Conservation (phyloP, 2,329 filamentous ascomycete species). For the Trichoderma atroviride region DNA sequence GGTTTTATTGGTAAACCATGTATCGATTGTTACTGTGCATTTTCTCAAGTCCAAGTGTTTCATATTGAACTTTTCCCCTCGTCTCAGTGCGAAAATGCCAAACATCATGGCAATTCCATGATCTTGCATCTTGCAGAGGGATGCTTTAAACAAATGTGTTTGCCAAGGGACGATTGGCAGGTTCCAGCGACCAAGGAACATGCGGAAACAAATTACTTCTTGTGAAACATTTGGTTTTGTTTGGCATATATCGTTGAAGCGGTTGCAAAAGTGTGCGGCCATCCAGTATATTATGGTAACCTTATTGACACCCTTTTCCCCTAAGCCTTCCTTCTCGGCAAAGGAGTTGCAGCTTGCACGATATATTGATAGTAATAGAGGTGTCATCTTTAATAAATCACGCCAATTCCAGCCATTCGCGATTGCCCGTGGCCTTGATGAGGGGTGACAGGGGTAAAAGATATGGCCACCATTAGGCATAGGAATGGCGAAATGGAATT, state of each 20-base stretch:
- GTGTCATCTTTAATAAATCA: too few relatives aligned
- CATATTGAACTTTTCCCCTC: neutral
- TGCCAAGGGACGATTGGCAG: neutral
- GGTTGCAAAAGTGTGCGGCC: neutral
- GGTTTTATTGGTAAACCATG: neutral
- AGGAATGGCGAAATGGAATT: too few relatives aligned
- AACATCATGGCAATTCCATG: neutral
- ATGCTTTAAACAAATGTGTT: neutral
- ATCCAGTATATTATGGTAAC: neutral
- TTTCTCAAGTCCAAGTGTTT: neutral
- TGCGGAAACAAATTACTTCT: neutral
- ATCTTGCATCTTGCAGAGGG: neutral
- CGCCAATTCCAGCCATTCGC: too few relatives aligned
- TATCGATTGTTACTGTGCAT: neutral
- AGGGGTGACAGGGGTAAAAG: too few relatives aligned
- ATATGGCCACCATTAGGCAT: too few relatives aligned
- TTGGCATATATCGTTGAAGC: neutral
- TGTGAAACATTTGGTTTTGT: neutral
- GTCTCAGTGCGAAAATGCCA: neutral
- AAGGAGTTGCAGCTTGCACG: neutral
- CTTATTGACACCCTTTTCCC: neutral
- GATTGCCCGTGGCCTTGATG: too few relatives aligned
- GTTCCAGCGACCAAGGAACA: neutral
- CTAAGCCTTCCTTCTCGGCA: neutral
- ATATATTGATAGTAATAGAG: too few relatives aligned